Base-by-base conservation (phyloP, 1,284 basidiomycete species). In the Apiotrichum montevideense region DNA sequence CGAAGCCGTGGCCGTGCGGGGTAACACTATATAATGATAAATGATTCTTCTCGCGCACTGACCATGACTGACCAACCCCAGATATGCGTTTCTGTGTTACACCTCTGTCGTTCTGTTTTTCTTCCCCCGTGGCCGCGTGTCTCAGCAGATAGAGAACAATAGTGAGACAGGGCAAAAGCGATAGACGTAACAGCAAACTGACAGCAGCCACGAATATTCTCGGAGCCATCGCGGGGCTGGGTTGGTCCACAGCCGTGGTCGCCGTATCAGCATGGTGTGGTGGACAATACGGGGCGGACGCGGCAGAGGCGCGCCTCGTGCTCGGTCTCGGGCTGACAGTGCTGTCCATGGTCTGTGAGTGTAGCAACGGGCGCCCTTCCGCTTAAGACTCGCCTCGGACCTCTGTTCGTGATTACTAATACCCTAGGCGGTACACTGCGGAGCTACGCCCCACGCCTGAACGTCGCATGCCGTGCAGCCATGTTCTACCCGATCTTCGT, bases 51-150 rank as follows among this genome's bases (percentile, higher is more conserved):
- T 21, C 21, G 21, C 21, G 21, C 21, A 21, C 21, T 21, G 0
- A 14, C 34, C 5, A 39, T 21, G 34, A 40, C 35, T 37, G 35
- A 37, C 46, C 51, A 11, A 51, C 51, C 14, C 3, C 55, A 74
- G 73, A 39, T 78, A 73, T 60, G 71, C 70, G 3, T 78, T 77
- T 46, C 64, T 77, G 45, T 64, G 69, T 6, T 68, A 71, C 55
- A 77, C 77, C 1, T 63, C 69, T 4, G 59, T 71, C 21, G 51
- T 74, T 8, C 69, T 78, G 11, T 77, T 76, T 68, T 78, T 75
- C 64, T 76, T 77, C 46, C 76, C 77, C 0, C 59, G 65, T 13
- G 71, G 70, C 2, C 64, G 66, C 0, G 63, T 77, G 3, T 63
- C 65, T 14, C 59, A 66, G n/a, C 71, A 76, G 49, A 46, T 76